phyloP scores from a whole-genome alignment of 1,139 yeast species.

The Pichia sorboxylosa region DNA sequence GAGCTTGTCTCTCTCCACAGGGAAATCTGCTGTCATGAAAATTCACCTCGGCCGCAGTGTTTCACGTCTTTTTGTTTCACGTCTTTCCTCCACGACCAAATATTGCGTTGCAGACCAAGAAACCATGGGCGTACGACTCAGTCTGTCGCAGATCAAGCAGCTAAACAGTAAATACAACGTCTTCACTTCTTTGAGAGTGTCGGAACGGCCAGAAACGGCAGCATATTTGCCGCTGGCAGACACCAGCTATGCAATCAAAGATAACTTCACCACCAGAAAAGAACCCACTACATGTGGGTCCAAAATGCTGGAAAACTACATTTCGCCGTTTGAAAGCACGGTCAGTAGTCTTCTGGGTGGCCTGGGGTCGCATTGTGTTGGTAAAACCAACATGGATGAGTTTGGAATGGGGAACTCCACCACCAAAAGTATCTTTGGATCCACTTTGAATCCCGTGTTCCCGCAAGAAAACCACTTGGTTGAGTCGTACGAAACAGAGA shows the following conservation, averaged over 20 bases:
- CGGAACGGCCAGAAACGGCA: background rate
- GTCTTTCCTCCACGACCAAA: background rate
- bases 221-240: constrained; percentile 14
- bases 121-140: constrained; percentile 2
- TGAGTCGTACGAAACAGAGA: constrained; percentile 16
- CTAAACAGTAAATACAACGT: constrained; percentile 23
- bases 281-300: constrained; percentile 73
- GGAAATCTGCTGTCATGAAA: too few relatives aligned
- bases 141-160: constrained; percentile 6
- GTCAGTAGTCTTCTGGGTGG: constrained; percentile 42
- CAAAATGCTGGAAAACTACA: constrained; percentile 40
- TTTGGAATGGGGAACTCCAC: constrained; percentile 91
- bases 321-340: constrained; percentile 77
- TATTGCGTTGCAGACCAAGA: too few relatives aligned
- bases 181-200: constrained; percentile 24
- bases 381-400: constrained; percentile 92
- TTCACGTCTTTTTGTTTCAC: background rate
- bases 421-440: constrained; percentile 50
- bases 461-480: constrained; percentile 19
- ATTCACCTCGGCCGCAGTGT: background rate
- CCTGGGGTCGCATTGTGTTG: constrained; percentile 47
- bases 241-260: constrained; percentile 47
- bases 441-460: constrained; percentile 55
- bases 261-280: constrained; percentile 53
- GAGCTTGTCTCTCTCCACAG: too few relatives aligned